phyloP scores from a whole-genome alignment of 2,329 filamentous ascomycete genomes.

The Didymosphaeria variabile region DNA sequence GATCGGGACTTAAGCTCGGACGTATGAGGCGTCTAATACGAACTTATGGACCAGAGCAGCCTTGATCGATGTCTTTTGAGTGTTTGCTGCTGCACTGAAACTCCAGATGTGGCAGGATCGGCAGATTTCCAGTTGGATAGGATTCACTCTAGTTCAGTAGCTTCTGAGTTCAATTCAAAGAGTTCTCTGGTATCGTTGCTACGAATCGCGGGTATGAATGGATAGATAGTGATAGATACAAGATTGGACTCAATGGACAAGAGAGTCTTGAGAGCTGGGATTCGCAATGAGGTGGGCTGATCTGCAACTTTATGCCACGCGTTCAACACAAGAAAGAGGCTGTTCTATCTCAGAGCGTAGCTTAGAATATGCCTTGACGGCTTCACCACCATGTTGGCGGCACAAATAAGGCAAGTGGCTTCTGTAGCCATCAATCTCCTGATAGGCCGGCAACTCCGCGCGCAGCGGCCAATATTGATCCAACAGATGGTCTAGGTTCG shows the following conservation, averaged over 20 bases:
- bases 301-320: slow-evolving; percentile 2
- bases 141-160: not conserved
- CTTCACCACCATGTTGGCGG: slow-evolving; percentile 1
- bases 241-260: not conserved
- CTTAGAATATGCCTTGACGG: not conserved
- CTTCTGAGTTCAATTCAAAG: not conserved
- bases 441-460: not conserved
- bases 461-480: slow-evolving; percentile 13
- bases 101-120: not conserved
- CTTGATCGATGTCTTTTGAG: not conserved
- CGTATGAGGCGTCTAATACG: not conserved
- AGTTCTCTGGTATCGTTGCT: not conserved
- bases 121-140: not conserved
- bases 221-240: not conserved
- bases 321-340: not conserved
- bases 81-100: not conserved
- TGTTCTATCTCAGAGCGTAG: not conserved
- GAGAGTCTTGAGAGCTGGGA: not conserved
- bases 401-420: slow-evolving; percentile 3
- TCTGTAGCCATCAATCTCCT: not conserved
- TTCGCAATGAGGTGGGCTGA: not conserved
- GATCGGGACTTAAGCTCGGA: not conserved
- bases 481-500: slow-evolving; percentile 1
- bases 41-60: not conserved
- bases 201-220: not conserved